These are phyloP conservation scores for Glebionis coronaria DNA, from an alignment of 129 eudicot genomes.

Conservation along the genomic window DNA sequence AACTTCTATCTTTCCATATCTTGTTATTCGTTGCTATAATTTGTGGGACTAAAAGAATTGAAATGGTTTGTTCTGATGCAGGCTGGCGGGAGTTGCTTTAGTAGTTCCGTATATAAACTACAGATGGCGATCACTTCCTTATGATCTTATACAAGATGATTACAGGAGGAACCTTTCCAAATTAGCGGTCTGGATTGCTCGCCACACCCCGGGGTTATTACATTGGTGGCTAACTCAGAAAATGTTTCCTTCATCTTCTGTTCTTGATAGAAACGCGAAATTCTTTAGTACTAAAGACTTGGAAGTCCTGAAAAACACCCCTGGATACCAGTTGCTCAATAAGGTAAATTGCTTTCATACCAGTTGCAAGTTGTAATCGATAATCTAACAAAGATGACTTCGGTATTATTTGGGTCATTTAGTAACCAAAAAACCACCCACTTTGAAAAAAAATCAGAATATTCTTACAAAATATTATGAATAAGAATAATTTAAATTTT, in stretches of 20 bases:
- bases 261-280: conserved; percentile 73
- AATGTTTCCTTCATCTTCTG: conserved; percentile 72
- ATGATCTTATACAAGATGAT: conserved; percentile 62
- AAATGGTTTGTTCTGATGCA: conserved; percentile 24
- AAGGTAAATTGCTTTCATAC: conserved; percentile 46
- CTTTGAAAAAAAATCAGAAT: too few species aligned
- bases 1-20: conserved; percentile 12
- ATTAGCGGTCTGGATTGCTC: conserved; percentile 43
- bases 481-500: too few species aligned
- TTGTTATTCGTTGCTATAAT: not conserved
- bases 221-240: conserved; percentile 98
- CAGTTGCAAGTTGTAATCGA: not conserved
- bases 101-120: conserved; percentile 79
- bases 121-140: conserved; percentile 85
- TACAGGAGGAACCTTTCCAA: conserved; percentile 63
- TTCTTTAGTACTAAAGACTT: conserved; percentile 69
- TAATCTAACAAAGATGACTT: too few species aligned
- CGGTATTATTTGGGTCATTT: too few species aligned
- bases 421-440: too few species aligned
- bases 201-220: conserved; percentile 68
- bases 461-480: too few species aligned
- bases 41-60: conserved; percentile 2
- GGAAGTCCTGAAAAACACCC: conserved; percentile 81
- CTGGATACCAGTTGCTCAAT: conserved; percentile 85
- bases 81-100: conserved; percentile 87